These are phyloP conservation scores for Xerophyta viscosa DNA, from an alignment of 106 monocot genomes.

Conservation along the genomic window DNA sequence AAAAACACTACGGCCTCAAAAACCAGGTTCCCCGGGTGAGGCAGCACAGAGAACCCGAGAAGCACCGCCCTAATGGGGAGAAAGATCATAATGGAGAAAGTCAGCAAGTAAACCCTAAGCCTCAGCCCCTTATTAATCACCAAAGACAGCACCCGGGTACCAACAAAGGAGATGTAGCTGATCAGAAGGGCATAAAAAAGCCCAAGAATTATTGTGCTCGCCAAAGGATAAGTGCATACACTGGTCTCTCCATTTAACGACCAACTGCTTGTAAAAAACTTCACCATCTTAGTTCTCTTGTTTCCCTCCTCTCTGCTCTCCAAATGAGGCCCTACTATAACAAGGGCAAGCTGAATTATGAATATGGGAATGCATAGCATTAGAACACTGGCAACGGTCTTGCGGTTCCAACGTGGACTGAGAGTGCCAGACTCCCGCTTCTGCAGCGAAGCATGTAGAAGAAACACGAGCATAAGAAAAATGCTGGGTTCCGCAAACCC, in stretches of 20 bases:
- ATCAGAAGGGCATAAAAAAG: conserved; percentile 48
- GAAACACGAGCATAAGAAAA: conserved; percentile 43
- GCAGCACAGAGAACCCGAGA: conserved; percentile 59
- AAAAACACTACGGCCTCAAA: conserved; percentile 55
- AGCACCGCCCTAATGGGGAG: conserved; percentile 45
- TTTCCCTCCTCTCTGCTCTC: conserved; percentile 3
- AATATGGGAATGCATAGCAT: conserved; percentile 41
- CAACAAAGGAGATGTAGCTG: conserved; percentile 41
- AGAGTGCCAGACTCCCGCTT: conserved; percentile 38
- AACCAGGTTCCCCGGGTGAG: conserved; percentile 22
- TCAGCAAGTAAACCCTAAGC: conserved; percentile 47
- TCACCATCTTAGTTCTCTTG: conserved; percentile 14
- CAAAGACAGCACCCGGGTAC: conserved; percentile 33
- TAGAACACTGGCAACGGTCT: conserved; percentile 20
- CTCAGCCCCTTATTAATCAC: conserved; percentile 75
- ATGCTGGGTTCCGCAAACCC: conserved; percentile 72
- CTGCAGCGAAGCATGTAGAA: conserved; percentile 50
- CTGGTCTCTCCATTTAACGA: conserved; percentile 9
- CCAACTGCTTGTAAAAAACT: conserved; percentile 25
- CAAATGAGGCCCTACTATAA: conserved; percentile 46
- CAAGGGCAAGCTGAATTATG: conserved; percentile 31
- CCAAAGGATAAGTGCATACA: conserved; percentile 61
- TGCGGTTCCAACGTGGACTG: conserved; percentile 47
- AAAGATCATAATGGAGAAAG: conserved; percentile 30
- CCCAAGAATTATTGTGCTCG: conserved; percentile 58